Base-by-base conservation (phyloP, 805 yeast species). In the Yamadazyma sp. region DNA sequence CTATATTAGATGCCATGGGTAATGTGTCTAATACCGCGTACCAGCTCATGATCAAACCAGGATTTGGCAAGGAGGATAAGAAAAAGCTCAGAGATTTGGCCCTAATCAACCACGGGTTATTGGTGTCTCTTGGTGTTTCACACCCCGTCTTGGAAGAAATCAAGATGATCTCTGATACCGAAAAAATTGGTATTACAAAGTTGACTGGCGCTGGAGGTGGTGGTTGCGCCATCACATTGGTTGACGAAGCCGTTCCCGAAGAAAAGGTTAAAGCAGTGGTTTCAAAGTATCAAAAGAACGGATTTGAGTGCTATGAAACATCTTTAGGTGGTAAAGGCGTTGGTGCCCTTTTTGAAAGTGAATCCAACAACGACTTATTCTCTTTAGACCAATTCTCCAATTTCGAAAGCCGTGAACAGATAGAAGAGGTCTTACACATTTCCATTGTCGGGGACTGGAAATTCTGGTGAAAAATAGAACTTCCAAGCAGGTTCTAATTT, bases 191-290 rank as follows among this genome's bases (percentile, higher is more conserved):
- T 6, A 80, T 84, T 41, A 91, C 99, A 0, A 93, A 93, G 59
- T 73, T 93, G 38, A 93, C 99, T 0, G 99, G 99, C 28, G 99
- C 99, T 0, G 99, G 99, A 23, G 99, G 99, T 14, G 99, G 99
- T 35, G 99, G 99, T 2, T 93, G 99, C 68, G 95, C 98, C 8
- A 83, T 93, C 39, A 93, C 98, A 0, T 62, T 93, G 25, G 68
- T 90, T 11, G 66, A 75, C 32, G 78, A 74, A 27, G 68, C 64
- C 2, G 62, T 58, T 1, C 49, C 50, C 1, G 67, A 59, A 13
- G 55, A 48, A 2, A 59, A 55, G 3, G 55, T 75, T 6, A 57
- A 65, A 8, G 54, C 61, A 3, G 70, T 72, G 15, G 56, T 59
- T 4, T 27, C 38, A 1, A 62, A 60, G 40, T 71, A 75, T 33